phyloP scores from a whole-genome alignment of 148 eudicot genomes.

The Rhododendron ovatum region DNA sequence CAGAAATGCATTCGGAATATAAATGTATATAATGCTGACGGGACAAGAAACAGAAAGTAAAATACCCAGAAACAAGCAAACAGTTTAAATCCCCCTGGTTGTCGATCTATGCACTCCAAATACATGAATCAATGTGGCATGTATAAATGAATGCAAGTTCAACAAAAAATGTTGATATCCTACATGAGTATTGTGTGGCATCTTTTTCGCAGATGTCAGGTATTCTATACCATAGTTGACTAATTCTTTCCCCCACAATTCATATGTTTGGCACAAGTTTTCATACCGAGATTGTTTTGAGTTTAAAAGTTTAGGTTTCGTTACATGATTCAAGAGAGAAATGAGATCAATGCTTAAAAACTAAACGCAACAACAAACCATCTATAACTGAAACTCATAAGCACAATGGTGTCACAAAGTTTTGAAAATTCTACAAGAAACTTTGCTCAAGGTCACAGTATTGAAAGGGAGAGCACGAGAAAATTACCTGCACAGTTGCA shows the following conservation, averaged over 20 bases:
- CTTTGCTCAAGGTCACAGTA: not conserved
- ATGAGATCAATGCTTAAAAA: not conserved
- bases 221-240: not conserved
- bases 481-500: conserved; percentile 90
- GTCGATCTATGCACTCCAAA: not conserved
- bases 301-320: not conserved
- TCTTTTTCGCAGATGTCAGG: not conserved
- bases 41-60: not conserved
- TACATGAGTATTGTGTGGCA: not conserved
- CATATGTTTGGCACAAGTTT: not conserved
- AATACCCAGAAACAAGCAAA: not conserved
- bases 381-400: not conserved
- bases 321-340: not conserved
- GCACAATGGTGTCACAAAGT: not conserved
- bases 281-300: not conserved
- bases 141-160: not conserved
- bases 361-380: not conserved
- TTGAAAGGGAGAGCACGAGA: not conserved
- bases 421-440: not conserved
- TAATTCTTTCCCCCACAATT: not conserved
- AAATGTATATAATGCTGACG: not conserved
- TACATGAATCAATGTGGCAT: not conserved
- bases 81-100: not conserved
- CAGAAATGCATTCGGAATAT: too few relatives aligned
- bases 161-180: not conserved